Evolutionary conservation across 164 flowering plant species (phyloP).

Genomic region (Taxillus chinensis): DNA sequence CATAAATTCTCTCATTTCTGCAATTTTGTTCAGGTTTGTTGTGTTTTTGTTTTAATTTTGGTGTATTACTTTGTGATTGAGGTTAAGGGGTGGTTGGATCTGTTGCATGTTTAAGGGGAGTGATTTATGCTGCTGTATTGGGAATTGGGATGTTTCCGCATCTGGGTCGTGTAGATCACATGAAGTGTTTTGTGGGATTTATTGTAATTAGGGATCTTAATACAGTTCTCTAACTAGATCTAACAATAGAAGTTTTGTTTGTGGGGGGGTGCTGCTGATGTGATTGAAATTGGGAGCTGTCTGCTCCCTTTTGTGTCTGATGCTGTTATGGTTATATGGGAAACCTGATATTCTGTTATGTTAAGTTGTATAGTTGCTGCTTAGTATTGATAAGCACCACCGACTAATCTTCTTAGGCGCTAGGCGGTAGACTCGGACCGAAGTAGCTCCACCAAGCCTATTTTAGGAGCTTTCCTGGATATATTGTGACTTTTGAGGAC

Average conservation of each 20-base stretch:
- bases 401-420: not conserved
- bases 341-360: not conserved
- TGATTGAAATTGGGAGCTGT: not conserved
- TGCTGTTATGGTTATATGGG: not conserved
- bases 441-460: no score
- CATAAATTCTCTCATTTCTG: not conserved
- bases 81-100: constrained; percentile 15
- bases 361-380: not conserved
- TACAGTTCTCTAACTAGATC: not conserved
- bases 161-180: constrained; percentile 10
- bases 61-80: not conserved
- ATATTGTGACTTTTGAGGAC: no score
- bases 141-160: constrained; percentile 2
- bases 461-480: no score
- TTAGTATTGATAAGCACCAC: not conserved
- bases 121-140: not conserved
- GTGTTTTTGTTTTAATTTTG: not conserved
- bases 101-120: not conserved
- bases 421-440: no score
- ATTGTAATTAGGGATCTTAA: not conserved
- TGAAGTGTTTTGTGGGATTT: not conserved
- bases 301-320: no score
- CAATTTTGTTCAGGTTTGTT: constrained; percentile 8
- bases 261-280: not conserved
- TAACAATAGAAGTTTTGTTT: not conserved